Conservation (phyloP, 2,329 filamentous ascomycete species). For the Hypoxylon sp. region DNA sequence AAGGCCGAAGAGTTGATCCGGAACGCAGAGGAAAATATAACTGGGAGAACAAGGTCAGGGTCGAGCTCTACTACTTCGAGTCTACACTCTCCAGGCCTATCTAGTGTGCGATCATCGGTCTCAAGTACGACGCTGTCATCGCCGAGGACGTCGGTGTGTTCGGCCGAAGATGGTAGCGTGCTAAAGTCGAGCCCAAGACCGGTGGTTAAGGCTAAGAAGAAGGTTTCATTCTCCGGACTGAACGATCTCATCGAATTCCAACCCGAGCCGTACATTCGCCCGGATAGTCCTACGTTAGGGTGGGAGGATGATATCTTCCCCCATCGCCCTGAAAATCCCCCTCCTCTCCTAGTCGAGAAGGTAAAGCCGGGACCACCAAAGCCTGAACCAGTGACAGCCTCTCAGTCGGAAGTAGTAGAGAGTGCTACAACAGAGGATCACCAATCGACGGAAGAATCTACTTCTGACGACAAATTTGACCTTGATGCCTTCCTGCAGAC, state of each 20-base stretch:
- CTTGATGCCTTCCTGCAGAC: conserved; percentile 58
- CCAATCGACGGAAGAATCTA: conserved; percentile 21
- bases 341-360: conserved; percentile 26
- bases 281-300: conserved; percentile 73
- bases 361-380: conserved; percentile 16
- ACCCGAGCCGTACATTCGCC: conserved; percentile 66
- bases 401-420: conserved; percentile 30
- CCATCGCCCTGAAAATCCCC: conserved; percentile 23
- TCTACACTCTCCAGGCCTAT: conserved; percentile 64
- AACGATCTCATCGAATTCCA: conserved; percentile 54
- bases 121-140: conserved; percentile 63
- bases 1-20: conserved; percentile 64
- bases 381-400: conserved; percentile 6
- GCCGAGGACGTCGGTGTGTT: conserved; percentile 62
- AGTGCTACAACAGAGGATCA: not conserved
- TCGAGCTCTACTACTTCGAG: conserved; percentile 58
- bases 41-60: conserved; percentile 56
- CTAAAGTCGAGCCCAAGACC: conserved; percentile 28
- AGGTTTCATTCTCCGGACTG: conserved; percentile 61
- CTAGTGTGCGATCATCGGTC: conserved; percentile 64
- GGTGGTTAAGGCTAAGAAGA: conserved; percentile 56
- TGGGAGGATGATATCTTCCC: conserved; percentile 59
- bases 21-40: conserved; percentile 61
- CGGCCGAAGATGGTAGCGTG: conserved; percentile 45
- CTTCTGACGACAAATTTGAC: conserved; percentile 50